Base-by-base conservation (phyloP, 306 rosid genomes). In the Corylus heterophylla region DNA sequence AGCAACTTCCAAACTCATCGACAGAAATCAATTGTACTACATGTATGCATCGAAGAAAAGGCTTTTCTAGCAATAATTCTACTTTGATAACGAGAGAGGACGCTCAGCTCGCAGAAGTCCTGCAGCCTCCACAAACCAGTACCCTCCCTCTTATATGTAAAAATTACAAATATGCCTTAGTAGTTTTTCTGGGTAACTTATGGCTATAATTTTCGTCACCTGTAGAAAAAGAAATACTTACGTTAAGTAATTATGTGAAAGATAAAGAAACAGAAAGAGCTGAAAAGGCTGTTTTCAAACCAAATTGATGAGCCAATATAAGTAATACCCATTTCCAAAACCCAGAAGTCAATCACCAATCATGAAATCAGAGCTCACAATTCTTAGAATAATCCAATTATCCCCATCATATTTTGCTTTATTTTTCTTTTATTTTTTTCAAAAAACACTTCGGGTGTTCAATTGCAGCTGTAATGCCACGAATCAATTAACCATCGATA, bases 91-190 rank as follows among this genome's bases (percentile, higher is more conserved):
- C 59, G 71, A 83, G 94, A 88, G 93, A 90, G 96, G 92, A 95
- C 78, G 81, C 91, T 71, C 85, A 83, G 94, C 90, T 88, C 90
- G 84, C 97, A 95, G 97, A 91, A 91, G 96, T 89, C 47, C 63
- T 12, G 59, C 59, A 66, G 80, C 94, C 94, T 84, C 96, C 62
- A 78, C 91, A 78, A 85, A 91, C 88, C 76, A 84, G 94, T 79
- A 87, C 80, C 91, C 92, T 88, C 94, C 86, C 88, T 87, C 93
- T 80, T 86, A 81, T 74, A 47, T 56, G 79, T 76, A 74, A 78
- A 76, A 18, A 74, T 75, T 52, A 74, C 51, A 66, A 76, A 83
- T 50, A 12, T 42, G 78, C 71, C 69, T 69, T 75, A 54, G 76
- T 35, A 73, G 72, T 72, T 79, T 50, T 74, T 39, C 50, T 71